Evolutionary conservation across 2,329 filamentous ascomycete genomes (phyloP), one percentile per base, ranked within the genome.

Genomic region (Alternaria brassicicola): DNA sequence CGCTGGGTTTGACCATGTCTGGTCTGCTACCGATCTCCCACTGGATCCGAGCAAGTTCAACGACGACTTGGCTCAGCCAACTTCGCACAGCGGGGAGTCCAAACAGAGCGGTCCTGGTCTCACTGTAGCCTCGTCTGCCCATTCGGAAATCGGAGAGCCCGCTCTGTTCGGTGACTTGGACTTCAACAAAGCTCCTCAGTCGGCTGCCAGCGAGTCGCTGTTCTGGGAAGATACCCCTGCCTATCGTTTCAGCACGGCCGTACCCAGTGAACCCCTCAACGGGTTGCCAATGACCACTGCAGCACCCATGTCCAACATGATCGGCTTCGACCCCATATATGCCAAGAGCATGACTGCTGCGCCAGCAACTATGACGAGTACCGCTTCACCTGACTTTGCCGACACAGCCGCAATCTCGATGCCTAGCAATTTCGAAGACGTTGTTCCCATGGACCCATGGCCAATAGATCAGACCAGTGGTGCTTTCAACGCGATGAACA

Each of bases 41-140:
- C 63, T 79, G 13, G 72, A 76, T 46, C 72, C 76, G n/a, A 75
- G 63, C 58, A 77, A 77, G 62, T 67, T 78, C 35, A 70, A 61
- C 35, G 70, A 77, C 46, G 71, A 63, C 38, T 62, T 76, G 53
- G 57, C 71, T 2, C 76, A 79, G 60, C 76, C 76, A 3, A 72
- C 76, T 13, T 79, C 77, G 9, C 75, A 78, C 43, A 78, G 76
- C 52, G 77, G 77, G 23, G 77, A 79, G 57, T 79, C 77, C 0
- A 77, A 74, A 48, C 72, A 75, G 42, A 78, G 77, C 59, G 72
- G 70, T 13, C 77, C 77, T 26, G 76, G 76, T 26, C 72, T 79
- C 6, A 78, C 77, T n/a, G 72, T 70, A 23, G 72, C 76, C 21
- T 78, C 78, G 19, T 78, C 77, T n/a, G 68, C 72, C 17, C 77